Evolutionary conservation across 2,329 filamentous ascomycete genomes (phyloP).

Genomic region (Lizonia empirigonia): DNA sequence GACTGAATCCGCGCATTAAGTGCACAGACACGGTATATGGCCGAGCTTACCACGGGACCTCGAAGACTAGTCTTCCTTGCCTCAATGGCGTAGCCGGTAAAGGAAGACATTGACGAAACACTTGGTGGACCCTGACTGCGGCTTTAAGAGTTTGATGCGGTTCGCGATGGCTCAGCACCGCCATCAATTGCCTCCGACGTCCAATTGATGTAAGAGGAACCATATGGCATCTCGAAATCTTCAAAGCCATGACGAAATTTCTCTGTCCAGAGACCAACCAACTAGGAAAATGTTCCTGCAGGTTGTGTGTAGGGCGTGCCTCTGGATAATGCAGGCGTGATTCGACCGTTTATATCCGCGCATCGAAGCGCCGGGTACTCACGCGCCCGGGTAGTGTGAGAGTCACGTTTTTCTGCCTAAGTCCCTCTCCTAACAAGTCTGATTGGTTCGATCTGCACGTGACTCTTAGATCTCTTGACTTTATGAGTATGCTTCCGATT

Average conservation of each 20-base stretch:
- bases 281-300: constrained; percentile 5
- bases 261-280: constrained; percentile 4
- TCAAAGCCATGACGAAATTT: constrained; percentile 8
- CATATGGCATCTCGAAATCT: not conserved
- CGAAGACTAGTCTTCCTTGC: constrained; percentile 19
- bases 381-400: too few relatives aligned
- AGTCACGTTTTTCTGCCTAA: too few relatives aligned
- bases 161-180: not conserved
- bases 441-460: too few relatives aligned
- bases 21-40: too few relatives aligned
- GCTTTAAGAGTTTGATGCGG: constrained; percentile 9
- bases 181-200: not conserved
- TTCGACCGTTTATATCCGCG: constrained; percentile 34
- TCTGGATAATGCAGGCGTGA: constrained; percentile 8
- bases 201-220: not conserved
- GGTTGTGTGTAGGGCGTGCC: not conserved
- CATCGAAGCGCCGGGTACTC: constrained; percentile 2
- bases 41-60: constrained; percentile 21
- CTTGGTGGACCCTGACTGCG: constrained; percentile 10
- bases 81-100: constrained; percentile 22
- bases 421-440: too few relatives aligned
- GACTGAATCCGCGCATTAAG: too few relatives aligned
- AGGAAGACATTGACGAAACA: constrained; percentile 15
- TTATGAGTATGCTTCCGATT: constrained; percentile 23
- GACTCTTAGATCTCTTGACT: too few relatives aligned